phyloP scores from a whole-genome alignment of 352 stramenopile genomes.

The Pythium grandisporangium region DNA sequence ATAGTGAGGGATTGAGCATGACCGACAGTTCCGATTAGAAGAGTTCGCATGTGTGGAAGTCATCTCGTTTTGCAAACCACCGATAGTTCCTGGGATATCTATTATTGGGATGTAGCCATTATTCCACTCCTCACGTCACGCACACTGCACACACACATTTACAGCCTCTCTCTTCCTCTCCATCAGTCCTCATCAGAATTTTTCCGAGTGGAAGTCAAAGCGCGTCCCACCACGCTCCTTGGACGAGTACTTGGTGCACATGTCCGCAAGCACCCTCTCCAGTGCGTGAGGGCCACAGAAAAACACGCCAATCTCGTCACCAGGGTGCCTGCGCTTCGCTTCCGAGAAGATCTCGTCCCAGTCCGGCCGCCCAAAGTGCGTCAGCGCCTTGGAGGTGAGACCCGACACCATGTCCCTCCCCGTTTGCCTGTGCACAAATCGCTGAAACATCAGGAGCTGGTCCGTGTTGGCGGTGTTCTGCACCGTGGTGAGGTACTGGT shows the following conservation, averaged over 20 bases:
- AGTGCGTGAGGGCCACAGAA: constrained; percentile 76
- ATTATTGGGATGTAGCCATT: too few relatives aligned
- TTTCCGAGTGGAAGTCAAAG: constrained; percentile 83
- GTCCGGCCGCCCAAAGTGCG: constrained; percentile 81
- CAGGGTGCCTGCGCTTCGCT: constrained; percentile 28
- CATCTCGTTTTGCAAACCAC: too few relatives aligned
- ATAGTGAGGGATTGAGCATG: too few relatives aligned
- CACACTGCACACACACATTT: too few relatives aligned
- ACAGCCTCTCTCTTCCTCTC: too few relatives aligned
- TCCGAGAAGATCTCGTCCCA: constrained; percentile 73
- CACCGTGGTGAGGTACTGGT: constrained; percentile 79
- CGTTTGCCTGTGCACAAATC: constrained; percentile 72
- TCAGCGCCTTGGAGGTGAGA: constrained; percentile 69
- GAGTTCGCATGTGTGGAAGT: too few relatives aligned
- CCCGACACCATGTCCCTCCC: constrained; percentile 77
- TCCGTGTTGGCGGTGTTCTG: constrained; percentile 62
- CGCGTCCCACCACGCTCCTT: constrained; percentile 34
- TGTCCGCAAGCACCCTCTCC: constrained; percentile 64
- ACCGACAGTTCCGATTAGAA: too few relatives aligned
- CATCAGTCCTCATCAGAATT: constrained; percentile 68
- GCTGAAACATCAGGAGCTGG: constrained; percentile 79
- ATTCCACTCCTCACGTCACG: too few relatives aligned
- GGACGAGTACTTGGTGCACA: constrained; percentile 63
- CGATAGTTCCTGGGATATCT: too few relatives aligned
- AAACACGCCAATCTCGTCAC: constrained; percentile 81